phyloP scores from a whole-genome alignment of 192 early-diverging fungal genomes.

The Phlyctochytrium planicorne region DNA sequence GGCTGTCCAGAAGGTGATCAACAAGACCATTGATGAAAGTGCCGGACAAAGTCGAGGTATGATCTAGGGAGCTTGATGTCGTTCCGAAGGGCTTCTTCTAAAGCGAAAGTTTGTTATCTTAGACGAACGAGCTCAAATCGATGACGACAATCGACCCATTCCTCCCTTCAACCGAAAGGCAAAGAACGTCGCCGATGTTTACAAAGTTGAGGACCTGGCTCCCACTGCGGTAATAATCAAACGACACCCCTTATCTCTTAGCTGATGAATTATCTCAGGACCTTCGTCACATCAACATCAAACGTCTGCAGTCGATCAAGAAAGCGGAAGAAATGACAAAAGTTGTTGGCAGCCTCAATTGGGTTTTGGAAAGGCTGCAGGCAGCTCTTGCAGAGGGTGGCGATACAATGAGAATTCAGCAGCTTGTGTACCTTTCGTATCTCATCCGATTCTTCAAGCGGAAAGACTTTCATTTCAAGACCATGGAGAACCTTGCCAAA shows the following conservation, averaged over 20 bases:
- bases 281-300: too few relatives aligned
- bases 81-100: too few relatives aligned
- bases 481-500: conserved; percentile 43
- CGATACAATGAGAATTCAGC: too few relatives aligned
- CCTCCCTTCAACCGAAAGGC: conserved; percentile 71
- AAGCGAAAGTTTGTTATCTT: too few relatives aligned
- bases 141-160: conserved; percentile 56
- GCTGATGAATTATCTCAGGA: too few relatives aligned
- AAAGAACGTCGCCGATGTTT: conserved; percentile 69
- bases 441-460: conserved; percentile 70
- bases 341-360: too few relatives aligned
- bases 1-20: conserved; percentile 64
- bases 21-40: conserved; percentile 54
- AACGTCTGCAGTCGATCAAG: too few relatives aligned
- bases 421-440: conserved; percentile 76
- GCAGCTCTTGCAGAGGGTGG: too few relatives aligned
- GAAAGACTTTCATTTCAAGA: conserved; percentile 44
- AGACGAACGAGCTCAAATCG: background rate
- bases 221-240: conserved; percentile 41
- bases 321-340: too few relatives aligned
- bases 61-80: conserved; percentile 5
- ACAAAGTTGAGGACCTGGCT: conserved; percentile 74
- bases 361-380: too few relatives aligned
- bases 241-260: too few relatives aligned
- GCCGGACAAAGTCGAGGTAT: conserved; percentile 7